A percentile compares a stretch with the other conserved stretches of the same genome.
These are phyloP conservation scores for Gypsophila paniculata DNA, from an alignment of 179 eudicot species.

Conservation along the genomic window DNA sequence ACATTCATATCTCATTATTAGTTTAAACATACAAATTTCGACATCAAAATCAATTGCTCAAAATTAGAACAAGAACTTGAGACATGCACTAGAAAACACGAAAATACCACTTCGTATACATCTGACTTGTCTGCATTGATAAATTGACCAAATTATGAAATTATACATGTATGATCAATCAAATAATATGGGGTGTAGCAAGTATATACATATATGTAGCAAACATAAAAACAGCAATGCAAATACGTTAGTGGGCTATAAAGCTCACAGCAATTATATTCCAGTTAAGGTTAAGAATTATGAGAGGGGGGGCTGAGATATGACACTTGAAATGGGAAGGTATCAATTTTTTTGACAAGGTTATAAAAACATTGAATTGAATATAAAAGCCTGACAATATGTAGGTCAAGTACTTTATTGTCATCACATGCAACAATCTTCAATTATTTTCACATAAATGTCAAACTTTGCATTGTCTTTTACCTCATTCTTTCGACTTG, in stretches of 20 bases:
- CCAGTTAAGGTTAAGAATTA: conserved; percentile 19
- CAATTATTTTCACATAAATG: conserved; percentile 29
- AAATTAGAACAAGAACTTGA: no score
- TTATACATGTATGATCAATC: no score
- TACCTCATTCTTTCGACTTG: not conserved
- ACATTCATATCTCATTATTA: no score
- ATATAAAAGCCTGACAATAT: conserved; percentile 24
- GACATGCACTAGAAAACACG: no score
- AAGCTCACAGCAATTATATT: not conserved
- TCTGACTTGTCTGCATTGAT: no score
- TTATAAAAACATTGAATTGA: conserved; percentile 14
- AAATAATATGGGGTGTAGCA: no score
- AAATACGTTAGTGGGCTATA: conserved; percentile 3
- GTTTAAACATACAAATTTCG: no score
- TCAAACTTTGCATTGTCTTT: conserved; percentile 22
- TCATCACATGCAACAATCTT: conserved; percentile 30
- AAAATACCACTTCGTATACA: not conserved
- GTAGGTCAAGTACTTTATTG: conserved; percentile 32
- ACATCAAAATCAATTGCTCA: no score
- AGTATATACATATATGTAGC: no score
- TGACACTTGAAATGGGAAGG: conserved; percentile 14
- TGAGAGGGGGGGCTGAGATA: conserved; percentile 15
- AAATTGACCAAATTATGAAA: conserved; percentile 12
- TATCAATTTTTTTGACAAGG: conserved; percentile 12
- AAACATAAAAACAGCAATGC: no score